Percentiles rank a stretch among this genome's conserved stretches.
Evolutionary conservation across 2,329 filamentous ascomycete genomes (phyloP).

Genomic region (Colletotrichum sp.): DNA sequence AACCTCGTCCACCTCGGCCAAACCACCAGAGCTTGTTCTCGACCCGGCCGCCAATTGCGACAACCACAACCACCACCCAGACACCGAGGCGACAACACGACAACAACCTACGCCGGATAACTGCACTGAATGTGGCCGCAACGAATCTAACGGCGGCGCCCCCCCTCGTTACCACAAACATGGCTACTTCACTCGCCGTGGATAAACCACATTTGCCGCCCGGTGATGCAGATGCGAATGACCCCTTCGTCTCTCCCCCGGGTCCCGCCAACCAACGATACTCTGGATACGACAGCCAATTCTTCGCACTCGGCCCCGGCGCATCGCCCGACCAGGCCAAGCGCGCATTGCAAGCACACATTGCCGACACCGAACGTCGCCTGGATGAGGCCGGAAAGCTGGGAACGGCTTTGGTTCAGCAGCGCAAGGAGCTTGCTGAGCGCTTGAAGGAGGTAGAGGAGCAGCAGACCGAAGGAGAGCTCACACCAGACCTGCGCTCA

Average conservation of each 20-base stretch:
- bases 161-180: slow-evolving; percentile 28
- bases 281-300: slow-evolving; percentile 80
- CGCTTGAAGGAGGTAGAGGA: slow-evolving; percentile 85
- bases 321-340: slow-evolving; percentile 86
- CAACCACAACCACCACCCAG: neutral
- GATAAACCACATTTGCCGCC: slow-evolving; percentile 45
- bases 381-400: slow-evolving; percentile 91
- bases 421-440: slow-evolving; percentile 82
- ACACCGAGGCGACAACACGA: neutral
- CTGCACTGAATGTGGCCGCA: slow-evolving; percentile 18
- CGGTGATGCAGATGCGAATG: slow-evolving; percentile 43
- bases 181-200: slow-evolving; percentile 48
- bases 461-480: slow-evolving; percentile 74
- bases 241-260: slow-evolving; percentile 62
- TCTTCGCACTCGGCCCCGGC: slow-evolving; percentile 77
- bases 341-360: slow-evolving; percentile 86
- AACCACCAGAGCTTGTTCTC: neutral
- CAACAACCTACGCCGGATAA: neutral
- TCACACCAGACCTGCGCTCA: slow-evolving; percentile 81
- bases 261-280: slow-evolving; percentile 68
- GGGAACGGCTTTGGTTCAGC: slow-evolving; percentile 84
- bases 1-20: neutral
- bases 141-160: slow-evolving; percentile 16
- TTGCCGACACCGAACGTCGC: slow-evolving; percentile 89
- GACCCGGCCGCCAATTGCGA: slow-evolving; percentile 3